Base-by-base conservation (phyloP, 2,329 filamentous ascomycete genomes). In the Xylariaceae sp. region DNA sequence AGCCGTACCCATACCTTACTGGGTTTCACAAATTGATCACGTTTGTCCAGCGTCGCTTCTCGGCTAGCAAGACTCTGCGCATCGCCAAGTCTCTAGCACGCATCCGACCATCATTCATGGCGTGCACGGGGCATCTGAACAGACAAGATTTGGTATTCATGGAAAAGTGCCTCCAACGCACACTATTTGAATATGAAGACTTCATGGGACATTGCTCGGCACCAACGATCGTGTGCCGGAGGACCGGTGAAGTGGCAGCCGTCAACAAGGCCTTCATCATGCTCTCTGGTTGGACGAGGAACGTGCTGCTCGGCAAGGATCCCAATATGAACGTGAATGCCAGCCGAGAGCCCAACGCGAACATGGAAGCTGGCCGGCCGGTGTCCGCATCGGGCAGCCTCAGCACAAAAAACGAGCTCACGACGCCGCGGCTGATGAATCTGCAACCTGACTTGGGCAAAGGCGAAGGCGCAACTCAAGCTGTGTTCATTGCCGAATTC, bases 201-300 rank as follows among this genome's bases (percentile, higher is more conserved):
- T 92, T 93, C 46, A 83, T 95, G 65, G 79, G 85, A 37, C 80
- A 87, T 43, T 87, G 83, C 40, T 87, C 87, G 24, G 93, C 88
- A 4, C 92, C 92, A 0, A 94, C 89, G 1, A 78, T 98, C 37
- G 86, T 96, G 17, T 93, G 87, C 52, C 79, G 92, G 30, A 78
- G 92, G 30, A 94, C 89, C 0, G 92, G 92, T 32, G 92, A 96
- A 57, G 79, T 98, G n/a, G 89, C 88, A 1, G 86, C 86, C 3
- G 87, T 93, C 15, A 93, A 92, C 55, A 94, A 95, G 59, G 92
- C 96, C 57, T 98, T 98, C 48, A 87, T 82, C n/a, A 83, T 93
- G 19, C 66, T 98, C 34, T 95, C 92, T 0, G 92, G 90, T 5
- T 98, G 92, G 92, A 84, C 80, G 33, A 89, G 88, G 52, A 83